Percentiles rank a stretch among this genome's conserved stretches.
These are phyloP conservation scores for Rubia balearica DNA, from an alignment of 305 asterid species.

Conservation along the genomic window DNA sequence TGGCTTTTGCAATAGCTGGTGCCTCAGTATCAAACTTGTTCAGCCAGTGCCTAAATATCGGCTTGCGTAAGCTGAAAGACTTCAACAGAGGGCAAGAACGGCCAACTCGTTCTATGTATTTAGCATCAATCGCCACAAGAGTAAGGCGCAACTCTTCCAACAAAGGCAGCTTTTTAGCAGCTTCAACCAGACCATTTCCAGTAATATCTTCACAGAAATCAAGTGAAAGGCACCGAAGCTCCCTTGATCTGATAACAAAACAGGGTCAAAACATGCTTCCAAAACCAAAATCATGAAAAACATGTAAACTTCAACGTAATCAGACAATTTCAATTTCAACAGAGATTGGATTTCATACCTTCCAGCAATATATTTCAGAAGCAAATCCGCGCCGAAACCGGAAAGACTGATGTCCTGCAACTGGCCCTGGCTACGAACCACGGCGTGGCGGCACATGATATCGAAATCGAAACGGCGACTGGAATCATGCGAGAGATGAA, in stretches of 20 bases:
- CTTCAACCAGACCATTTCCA: slow-evolving; percentile 4
- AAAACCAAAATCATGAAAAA: not conserved
- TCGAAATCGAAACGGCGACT: not conserved
- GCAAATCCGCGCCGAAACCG: not conserved
- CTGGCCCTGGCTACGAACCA: slow-evolving; percentile 8
- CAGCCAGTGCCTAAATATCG: not conserved
- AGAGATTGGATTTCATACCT: not conserved
- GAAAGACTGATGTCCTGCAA: not conserved
- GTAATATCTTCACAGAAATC: not conserved
- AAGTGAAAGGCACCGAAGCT: slow-evolving; percentile 3
- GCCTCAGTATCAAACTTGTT: slow-evolving; percentile 19
- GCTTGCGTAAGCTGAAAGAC: slow-evolving; percentile 29
- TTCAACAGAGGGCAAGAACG: slow-evolving; percentile 37
- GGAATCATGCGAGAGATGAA: not conserved
- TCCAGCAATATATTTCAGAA: not conserved
- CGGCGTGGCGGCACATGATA: slow-evolving; percentile 1
- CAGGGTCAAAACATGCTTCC: not conserved
- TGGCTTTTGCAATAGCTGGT: slow-evolving; percentile 28
- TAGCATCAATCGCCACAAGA: too few relatives aligned
- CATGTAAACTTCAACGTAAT: not conserved
- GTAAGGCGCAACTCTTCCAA: slow-evolving; percentile 10
- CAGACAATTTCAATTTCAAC: too few relatives aligned
- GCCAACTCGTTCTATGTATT: slow-evolving; percentile 28
- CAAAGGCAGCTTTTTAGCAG: slow-evolving; percentile 3
- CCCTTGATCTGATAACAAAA: not conserved